phyloP scores from a whole-genome alignment of 2,329 filamentous ascomycete species.

The Fusarium sarcochroum region DNA sequence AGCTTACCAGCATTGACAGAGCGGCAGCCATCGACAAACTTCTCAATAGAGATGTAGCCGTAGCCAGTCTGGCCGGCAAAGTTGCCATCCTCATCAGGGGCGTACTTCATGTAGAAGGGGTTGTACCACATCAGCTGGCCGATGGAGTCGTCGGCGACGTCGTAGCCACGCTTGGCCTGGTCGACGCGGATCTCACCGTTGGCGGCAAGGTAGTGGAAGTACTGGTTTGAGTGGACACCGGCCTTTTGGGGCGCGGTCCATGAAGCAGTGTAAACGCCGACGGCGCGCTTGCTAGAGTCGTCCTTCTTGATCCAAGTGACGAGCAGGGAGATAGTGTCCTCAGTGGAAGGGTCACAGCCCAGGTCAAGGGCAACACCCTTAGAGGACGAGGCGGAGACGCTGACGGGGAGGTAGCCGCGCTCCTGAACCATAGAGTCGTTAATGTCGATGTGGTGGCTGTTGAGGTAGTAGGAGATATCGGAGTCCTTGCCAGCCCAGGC shows the following conservation, averaged over 20 bases:
- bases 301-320: conserved; percentile 87
- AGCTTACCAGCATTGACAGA: conserved; percentile 81
- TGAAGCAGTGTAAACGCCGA: conserved; percentile 91
- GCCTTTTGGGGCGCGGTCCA: conserved; percentile 95
- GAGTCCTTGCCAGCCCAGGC: conserved; percentile 93
- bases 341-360: conserved; percentile 84
- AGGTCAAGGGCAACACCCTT: conserved; percentile 83
- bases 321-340: conserved; percentile 93
- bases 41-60: conserved; percentile 94
- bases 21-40: conserved; percentile 91
- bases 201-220: conserved; percentile 93
- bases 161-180: conserved; percentile 94
- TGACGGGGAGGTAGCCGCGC: conserved; percentile 80
- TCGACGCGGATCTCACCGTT: conserved; percentile 90
- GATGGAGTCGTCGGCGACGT: conserved; percentile 85
- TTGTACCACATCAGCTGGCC: conserved; percentile 88
- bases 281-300: conserved; percentile 79
- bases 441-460: conserved; percentile 94
- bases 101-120: conserved; percentile 96
- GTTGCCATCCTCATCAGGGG: conserved; percentile 94
- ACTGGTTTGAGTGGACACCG: conserved; percentile 96
- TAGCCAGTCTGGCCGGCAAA: conserved; percentile 93
- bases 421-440: conserved; percentile 90
- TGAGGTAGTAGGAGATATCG: conserved; percentile 96
- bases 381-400: conserved; percentile 82